Percentiles rank a stretch among this genome's conserved stretches.
These are phyloP conservation scores for Leccinum rimulosum DNA, from an alignment of 768 basidiomycete species.

Conservation along the genomic window DNA sequence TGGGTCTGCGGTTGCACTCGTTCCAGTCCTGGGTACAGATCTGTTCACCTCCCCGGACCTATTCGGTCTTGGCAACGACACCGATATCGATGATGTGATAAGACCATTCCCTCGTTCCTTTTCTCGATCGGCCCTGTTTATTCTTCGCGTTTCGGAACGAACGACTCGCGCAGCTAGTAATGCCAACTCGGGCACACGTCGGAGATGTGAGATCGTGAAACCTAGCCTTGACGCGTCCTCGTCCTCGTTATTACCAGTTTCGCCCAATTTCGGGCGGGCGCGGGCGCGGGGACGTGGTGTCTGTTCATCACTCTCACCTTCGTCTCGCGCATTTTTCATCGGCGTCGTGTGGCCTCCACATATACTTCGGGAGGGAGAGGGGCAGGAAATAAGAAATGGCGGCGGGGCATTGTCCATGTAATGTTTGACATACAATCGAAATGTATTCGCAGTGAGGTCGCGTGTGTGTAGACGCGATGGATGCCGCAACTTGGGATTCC, in stretches of 20 bases:
- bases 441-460: constrained; percentile 69
- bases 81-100: not conserved
- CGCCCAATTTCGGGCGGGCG: not conserved
- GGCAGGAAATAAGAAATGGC: not conserved
- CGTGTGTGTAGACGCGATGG: constrained; percentile 64
- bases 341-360: constrained; percentile 23
- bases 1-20: constrained; percentile 12
- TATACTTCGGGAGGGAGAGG: constrained; percentile 4
- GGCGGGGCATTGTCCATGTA: constrained; percentile 63
- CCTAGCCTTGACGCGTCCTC: constrained; percentile 33
- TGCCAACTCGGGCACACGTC: constrained; percentile 71
- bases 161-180: constrained; percentile 65
- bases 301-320: constrained; percentile 5
- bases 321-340: constrained; percentile 31
- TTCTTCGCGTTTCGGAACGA: constrained; percentile 54
- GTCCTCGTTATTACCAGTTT: not conserved
- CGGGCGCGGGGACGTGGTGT: constrained; percentile 17
- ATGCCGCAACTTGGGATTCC: constrained; percentile 58
- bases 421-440: constrained; percentile 75
- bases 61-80: not conserved
- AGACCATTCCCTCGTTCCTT: constrained; percentile 23
- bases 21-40: not conserved
- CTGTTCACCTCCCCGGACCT: not conserved
- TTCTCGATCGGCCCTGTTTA: constrained; percentile 46
- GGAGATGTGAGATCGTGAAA: constrained; percentile 71